Base-by-base conservation (phyloP, 225 moss, liverwort and hornwort genomes). In the Neckera pumila region DNA sequence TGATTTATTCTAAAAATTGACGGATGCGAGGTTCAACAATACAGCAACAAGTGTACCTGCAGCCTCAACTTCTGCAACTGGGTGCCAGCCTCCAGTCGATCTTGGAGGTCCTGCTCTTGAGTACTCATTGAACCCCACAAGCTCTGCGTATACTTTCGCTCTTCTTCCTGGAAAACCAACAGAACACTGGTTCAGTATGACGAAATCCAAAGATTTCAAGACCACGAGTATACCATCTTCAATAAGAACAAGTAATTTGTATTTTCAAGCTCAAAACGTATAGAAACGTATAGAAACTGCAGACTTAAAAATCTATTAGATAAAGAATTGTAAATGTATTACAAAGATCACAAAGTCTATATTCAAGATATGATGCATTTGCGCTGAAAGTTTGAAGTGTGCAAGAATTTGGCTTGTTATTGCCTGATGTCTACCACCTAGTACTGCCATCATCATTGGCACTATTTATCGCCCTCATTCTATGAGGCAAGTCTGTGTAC, bases 21-120 rank as follows among this genome's bases (percentile, higher is more conserved):
- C 33, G 31, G 43, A 85, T 81, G 40, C 51, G 43, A 40, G 28
- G 54, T 36, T 73, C 57, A 57, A 81, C 65, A 81, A 88, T 30
- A 57, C 34, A 30, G 53, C 85, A 58, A 23, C 21, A 84, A 87
- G 31, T 58, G 27, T 83, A 94, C 92, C 92, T 92, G 89, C 80
- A 91, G 87, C 47, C 93, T 90, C 80, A 94, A 60, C 74, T 82
- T 87, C 79, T 94, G 92, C 89, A 94, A 83, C 69, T 86, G 93
- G 34, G 87, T 89, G 34, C 91, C 91, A 27, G 90, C 86, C 85
- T 92, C 89, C 59, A 92, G 80, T 58, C 91, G 91, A 31, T 86
- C 63, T 87, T 89, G 90, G 43, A 94, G 91, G 77, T 94, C 90
- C 60, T 91, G 92, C 80, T 92, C 89, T 85, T 91, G 90, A 71